These are phyloP conservation scores for Apiospora kogelbergensis DNA, from an alignment of 2,329 filamentous ascomycete genomes.

Conservation along the genomic window DNA sequence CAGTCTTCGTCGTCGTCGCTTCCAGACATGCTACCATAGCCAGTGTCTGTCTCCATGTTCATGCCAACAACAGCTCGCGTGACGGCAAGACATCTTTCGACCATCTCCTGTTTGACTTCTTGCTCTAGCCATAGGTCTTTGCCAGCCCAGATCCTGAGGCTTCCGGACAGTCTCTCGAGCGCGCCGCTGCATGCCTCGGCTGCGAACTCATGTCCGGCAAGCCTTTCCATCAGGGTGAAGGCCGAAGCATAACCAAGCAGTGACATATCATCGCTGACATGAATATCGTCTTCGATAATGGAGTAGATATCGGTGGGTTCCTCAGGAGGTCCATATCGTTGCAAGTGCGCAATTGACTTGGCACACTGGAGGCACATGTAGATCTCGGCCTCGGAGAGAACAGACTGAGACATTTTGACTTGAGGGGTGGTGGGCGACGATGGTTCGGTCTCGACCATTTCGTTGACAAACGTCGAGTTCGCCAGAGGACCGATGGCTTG, in stretches of 20 bases:
- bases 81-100: constrained; percentile 55
- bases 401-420: constrained; percentile 45
- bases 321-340: constrained; percentile 39
- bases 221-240: constrained; percentile 56
- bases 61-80: constrained; percentile 60
- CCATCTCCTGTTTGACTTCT: constrained; percentile 52
- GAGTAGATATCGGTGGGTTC: constrained; percentile 49
- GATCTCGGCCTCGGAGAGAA: constrained; percentile 50
- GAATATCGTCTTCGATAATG: constrained; percentile 43
- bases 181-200: constrained; percentile 46
- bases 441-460: constrained; percentile 17
- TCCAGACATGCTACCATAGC: constrained; percentile 60
- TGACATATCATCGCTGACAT: constrained; percentile 44
- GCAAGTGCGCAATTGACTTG: constrained; percentile 60
- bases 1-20: constrained; percentile 37
- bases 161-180: constrained; percentile 58
- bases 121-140: constrained; percentile 51
- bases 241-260: constrained; percentile 61
- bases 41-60: constrained; percentile 53
- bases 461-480: constrained; percentile 32
- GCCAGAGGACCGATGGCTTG: constrained; percentile 48
- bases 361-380: constrained; percentile 59
- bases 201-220: constrained; percentile 47
- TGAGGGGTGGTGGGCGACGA: constrained; percentile 36
- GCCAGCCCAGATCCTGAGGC: constrained; percentile 60